Conservation (phyloP, 371 early-diverging fungal genomes). For the Actinomucor elegans region DNA sequence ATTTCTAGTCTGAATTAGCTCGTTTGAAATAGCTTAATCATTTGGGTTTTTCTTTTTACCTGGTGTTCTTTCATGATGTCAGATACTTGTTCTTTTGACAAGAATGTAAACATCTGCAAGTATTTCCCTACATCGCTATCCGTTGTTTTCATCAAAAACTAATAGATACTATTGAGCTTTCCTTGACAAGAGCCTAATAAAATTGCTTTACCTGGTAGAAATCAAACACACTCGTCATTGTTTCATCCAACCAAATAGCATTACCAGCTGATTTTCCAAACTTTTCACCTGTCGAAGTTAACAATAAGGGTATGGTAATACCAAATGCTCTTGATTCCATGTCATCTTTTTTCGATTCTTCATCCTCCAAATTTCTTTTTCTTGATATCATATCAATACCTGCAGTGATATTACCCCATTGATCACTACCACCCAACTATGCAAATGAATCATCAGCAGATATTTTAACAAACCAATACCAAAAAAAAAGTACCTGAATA, state of each 20-base stretch:
- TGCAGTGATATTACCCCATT: conserved; percentile 96
- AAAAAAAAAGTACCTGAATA: conserved; percentile 56
- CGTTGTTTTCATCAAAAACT: conserved; percentile 71
- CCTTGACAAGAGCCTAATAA: too few relatives aligned
- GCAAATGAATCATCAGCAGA: neutral
- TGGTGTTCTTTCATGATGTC: conserved; percentile 65
- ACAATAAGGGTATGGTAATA: conserved; percentile 86
- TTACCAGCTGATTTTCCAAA: conserved; percentile 97
- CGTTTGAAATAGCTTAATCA: too few relatives aligned
- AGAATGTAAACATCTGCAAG: conserved; percentile 80
- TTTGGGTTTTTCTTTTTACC: too few relatives aligned
- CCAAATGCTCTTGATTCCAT: conserved; percentile 63
- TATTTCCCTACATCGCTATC: conserved; percentile 80
- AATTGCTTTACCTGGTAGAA: conserved; percentile 79
- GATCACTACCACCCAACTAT: conserved; percentile 94
- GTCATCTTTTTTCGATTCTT: conserved; percentile 16
- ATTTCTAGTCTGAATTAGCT: conserved; percentile 11
- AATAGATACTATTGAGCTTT: neutral
- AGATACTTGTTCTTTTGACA: conserved; percentile 59
- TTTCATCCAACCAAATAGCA: conserved; percentile 90
- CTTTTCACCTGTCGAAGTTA: conserved; percentile 88
- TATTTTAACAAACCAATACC: neutral
- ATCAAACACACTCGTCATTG: conserved; percentile 80
- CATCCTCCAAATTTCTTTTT: conserved; percentile 27
- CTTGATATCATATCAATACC: conserved; percentile 90